These are phyloP conservation scores for Colletotrichum scovillei DNA, from an alignment of 2,329 filamentous ascomycete species.

Conservation along the genomic window DNA sequence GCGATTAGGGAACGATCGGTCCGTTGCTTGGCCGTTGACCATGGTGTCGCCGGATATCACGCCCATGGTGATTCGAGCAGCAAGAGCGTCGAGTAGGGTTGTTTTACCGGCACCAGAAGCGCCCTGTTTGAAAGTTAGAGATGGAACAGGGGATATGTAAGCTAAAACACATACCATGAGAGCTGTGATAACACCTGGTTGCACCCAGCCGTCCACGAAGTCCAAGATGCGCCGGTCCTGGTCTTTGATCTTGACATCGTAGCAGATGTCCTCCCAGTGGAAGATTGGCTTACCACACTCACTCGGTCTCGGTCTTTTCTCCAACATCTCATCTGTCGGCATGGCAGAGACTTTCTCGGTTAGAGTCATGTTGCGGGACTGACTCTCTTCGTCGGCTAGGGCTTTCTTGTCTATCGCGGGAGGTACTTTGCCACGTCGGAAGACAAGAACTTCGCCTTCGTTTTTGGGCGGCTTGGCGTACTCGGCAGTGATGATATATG, in stretches of 20 bases:
- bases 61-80: constrained; percentile 79
- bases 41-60: constrained; percentile 78
- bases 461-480: constrained; percentile 74
- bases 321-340: not conserved
- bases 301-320: constrained; percentile 21
- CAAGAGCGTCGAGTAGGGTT: constrained; percentile 78
- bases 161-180: constrained; percentile 67
- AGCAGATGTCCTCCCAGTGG: constrained; percentile 78
- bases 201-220: constrained; percentile 81
- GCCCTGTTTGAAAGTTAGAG: constrained; percentile 52
- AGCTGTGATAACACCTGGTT: constrained; percentile 79
- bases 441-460: constrained; percentile 81
- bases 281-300: constrained; percentile 56
- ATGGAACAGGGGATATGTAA: no score
- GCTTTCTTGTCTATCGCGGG: constrained; percentile 47
- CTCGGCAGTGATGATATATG: constrained; percentile 74
- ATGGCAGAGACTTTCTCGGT: not conserved
- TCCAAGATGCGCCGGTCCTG: constrained; percentile 74
- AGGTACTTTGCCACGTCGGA: constrained; percentile 57
- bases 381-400: constrained; percentile 21
- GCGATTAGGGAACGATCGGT: constrained; percentile 76
- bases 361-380: not conserved
- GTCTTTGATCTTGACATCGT: constrained; percentile 70
- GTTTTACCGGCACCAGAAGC: constrained; percentile 82
- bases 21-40: constrained; percentile 73